Evolutionary conservation across 257 asterid genomes (phyloP).

Genomic region (Rhazya stricta): DNA sequence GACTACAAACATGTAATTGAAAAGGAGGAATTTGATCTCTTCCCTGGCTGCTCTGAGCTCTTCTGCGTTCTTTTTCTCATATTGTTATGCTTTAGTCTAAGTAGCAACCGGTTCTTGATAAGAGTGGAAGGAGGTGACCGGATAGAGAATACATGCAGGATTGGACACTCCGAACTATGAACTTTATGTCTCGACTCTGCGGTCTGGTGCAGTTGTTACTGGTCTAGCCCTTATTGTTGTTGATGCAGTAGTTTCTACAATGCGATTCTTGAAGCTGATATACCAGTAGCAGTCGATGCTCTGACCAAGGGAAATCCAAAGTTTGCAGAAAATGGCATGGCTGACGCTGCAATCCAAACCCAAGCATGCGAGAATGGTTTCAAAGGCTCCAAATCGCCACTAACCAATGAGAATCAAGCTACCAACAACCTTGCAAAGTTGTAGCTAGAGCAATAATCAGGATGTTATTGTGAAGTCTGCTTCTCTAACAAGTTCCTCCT

Average conservation of each 20-base stretch:
- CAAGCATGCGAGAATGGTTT: slow-evolving; percentile 37
- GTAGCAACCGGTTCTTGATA: slow-evolving; percentile 6
- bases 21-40: not conserved
- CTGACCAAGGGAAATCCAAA: slow-evolving; percentile 24
- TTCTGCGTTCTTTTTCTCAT: not conserved
- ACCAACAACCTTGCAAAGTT: no score
- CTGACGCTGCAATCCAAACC: slow-evolving; percentile 49
- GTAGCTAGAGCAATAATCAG: no score
- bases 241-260: slow-evolving; percentile 14
- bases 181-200: slow-evolving; percentile 27
- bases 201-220: slow-evolving; percentile 7
- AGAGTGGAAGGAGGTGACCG: not conserved
- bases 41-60: not conserved
- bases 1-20: not conserved
- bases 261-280: slow-evolving; percentile 20
- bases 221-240: slow-evolving; percentile 31
- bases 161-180: slow-evolving; percentile 52
- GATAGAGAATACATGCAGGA: slow-evolving; percentile 42
- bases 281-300: slow-evolving; percentile 23
- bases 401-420: slow-evolving; percentile 25
- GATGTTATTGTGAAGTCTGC: no score
- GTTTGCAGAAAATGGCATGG: slow-evolving; percentile 48
- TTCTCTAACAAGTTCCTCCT: no score
- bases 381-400: slow-evolving; percentile 25
- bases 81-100: not conserved